phyloP scores from a whole-genome alignment of 371 early-diverging fungal species.

The Phascolomyces articulosus region DNA sequence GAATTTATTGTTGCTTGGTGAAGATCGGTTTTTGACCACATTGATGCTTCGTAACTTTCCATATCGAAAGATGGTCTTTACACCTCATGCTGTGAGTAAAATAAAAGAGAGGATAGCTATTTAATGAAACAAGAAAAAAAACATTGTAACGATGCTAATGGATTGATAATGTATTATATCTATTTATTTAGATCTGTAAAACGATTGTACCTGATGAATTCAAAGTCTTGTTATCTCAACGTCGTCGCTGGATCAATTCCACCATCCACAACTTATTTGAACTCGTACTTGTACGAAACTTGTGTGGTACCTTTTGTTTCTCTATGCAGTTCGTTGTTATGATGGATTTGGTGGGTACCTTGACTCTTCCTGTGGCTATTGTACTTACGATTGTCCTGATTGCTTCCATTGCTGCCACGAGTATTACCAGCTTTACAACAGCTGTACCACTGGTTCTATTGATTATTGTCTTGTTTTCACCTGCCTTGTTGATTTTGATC shows the following conservation, averaged over 20 bases:
- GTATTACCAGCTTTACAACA: slow-evolving; percentile 40
- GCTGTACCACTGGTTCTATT: slow-evolving; percentile 74
- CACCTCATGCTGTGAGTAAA: slow-evolving; percentile 77
- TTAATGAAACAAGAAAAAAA: not conserved
- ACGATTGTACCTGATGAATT: slow-evolving; percentile 85
- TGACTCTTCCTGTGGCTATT: slow-evolving; percentile 82
- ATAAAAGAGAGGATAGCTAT: no score
- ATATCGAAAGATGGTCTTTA: slow-evolving; percentile 87
- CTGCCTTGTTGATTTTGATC: slow-evolving; percentile 83
- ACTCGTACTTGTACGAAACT: slow-evolving; percentile 75
- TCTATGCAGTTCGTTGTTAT: slow-evolving; percentile 89
- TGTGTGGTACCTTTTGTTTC: slow-evolving; percentile 88
- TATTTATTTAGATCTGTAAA: slow-evolving; percentile 54
- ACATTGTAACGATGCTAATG: no score
- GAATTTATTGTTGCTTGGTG: slow-evolving; percentile 91
- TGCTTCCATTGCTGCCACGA: slow-evolving; percentile 39
- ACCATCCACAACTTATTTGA: slow-evolving; percentile 89
- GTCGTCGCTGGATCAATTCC: slow-evolving; percentile 91
- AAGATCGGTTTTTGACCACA: slow-evolving; percentile 95
- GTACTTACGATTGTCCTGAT: slow-evolving; percentile 62
- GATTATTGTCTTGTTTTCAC: slow-evolving; percentile 73
- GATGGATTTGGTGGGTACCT: slow-evolving; percentile 85
- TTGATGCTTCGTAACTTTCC: slow-evolving; percentile 94
- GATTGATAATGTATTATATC: no score
- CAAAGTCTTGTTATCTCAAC: slow-evolving; percentile 77